Evolutionary conservation across 305 asterid genomes (phyloP).

Genomic region (Fraxinus paxiana): DNA sequence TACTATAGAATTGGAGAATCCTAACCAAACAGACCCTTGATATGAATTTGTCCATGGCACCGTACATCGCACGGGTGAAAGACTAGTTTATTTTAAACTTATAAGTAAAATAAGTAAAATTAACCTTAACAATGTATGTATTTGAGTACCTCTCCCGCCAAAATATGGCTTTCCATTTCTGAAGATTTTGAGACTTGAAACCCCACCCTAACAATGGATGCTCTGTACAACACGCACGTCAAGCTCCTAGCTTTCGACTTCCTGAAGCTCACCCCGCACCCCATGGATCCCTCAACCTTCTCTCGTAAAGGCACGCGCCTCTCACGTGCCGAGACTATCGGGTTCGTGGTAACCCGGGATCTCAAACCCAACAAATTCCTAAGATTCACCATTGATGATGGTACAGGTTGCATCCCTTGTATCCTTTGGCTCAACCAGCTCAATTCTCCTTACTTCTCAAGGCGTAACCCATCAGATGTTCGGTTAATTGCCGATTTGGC

Average conservation of each 20-base stretch:
- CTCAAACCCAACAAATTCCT: constrained; percentile 57
- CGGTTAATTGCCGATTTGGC: constrained; percentile 57
- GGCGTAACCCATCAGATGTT: constrained; percentile 61
- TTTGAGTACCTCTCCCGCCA: background rate
- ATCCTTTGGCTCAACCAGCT: constrained; percentile 73
- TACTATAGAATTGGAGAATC: too few relatives aligned
- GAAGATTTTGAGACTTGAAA: background rate
- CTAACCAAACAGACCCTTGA: too few relatives aligned
- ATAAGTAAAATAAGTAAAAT: too few relatives aligned
- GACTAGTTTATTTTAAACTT: background rate
- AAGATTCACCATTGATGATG: constrained; percentile 58
- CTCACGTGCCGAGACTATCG: constrained; percentile 61
- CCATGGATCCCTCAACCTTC: constrained; percentile 35
- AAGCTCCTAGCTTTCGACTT: constrained; percentile 63
- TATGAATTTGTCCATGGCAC: too few relatives aligned
- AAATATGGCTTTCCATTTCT: background rate
- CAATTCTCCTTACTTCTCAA: constrained; percentile 53
- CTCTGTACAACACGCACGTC: constrained; percentile 48
- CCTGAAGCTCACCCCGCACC: constrained; percentile 38
- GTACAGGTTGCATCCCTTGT: constrained; percentile 73
- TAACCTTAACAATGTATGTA: background rate
- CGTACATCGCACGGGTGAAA: too few relatives aligned
- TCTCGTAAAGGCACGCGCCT: constrained; percentile 40
- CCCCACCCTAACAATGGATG: constrained; percentile 30
- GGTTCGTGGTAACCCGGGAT: constrained; percentile 56